These are phyloP conservation scores for Globisporangium uncinulatum DNA, from an alignment of 352 stramenopile genomes.

Conservation along the genomic window DNA sequence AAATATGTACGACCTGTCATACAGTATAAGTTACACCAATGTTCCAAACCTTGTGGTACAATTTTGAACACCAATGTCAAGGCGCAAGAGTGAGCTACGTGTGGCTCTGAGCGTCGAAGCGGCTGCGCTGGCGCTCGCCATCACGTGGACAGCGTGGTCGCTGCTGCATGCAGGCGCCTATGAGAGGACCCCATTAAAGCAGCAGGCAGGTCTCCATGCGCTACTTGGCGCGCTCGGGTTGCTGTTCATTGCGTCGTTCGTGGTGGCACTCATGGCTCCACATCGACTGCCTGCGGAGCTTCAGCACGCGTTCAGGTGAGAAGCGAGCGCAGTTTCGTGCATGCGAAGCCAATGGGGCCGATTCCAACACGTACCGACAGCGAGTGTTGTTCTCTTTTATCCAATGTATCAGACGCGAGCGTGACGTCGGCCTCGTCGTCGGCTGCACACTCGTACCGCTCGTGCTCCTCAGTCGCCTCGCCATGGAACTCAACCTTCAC, in stretches of 20 bases:
- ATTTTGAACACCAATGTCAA: not conserved
- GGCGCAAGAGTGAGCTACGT: not conserved
- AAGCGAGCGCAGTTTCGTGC: not conserved
- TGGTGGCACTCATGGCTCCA: not conserved
- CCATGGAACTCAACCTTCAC: constrained; percentile 26
- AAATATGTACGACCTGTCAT: too few species aligned
- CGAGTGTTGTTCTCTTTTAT: not conserved
- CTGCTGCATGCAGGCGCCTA: not conserved
- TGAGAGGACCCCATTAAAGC: not conserved
- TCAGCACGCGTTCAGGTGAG: constrained; percentile 8
- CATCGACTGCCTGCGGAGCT: constrained; percentile 3
- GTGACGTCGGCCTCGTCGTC: constrained; percentile 49
- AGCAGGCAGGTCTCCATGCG: not conserved
- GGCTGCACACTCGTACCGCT: constrained; percentile 54
- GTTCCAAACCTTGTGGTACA: too few species aligned
- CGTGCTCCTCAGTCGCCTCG: constrained; percentile 50
- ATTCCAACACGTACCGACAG: not conserved
- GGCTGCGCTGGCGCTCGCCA: constrained; percentile 1
- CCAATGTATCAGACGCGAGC: constrained; percentile 30
- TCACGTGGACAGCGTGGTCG: constrained; percentile 4
- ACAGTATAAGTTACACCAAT: too few species aligned
- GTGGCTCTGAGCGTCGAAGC: constrained; percentile 10
- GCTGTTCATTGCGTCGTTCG: constrained; percentile 1
- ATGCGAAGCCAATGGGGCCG: too few species aligned
- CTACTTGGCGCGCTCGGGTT: constrained; percentile 1